Conservation (phyloP, 2,329 filamentous ascomycete species). For the Fusarium concolor region DNA sequence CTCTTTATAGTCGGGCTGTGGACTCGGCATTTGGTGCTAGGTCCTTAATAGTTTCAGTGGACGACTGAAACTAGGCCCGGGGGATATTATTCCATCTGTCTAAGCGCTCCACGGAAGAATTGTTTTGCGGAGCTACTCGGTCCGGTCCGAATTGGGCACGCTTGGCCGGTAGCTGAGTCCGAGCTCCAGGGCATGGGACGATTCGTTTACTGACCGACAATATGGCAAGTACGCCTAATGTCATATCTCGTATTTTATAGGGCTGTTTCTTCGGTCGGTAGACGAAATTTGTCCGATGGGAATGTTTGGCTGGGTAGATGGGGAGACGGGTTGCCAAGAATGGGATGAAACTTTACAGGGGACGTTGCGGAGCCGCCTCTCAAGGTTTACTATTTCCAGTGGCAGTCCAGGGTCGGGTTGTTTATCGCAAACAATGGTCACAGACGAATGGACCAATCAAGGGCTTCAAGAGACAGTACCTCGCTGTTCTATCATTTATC, state of each 20-base stretch:
- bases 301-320: neutral
- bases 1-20: slow-evolving; percentile 4
- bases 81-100: neutral
- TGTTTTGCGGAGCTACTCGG: slow-evolving; percentile 3
- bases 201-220: neutral
- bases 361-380: neutral
- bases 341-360: neutral
- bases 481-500: no score
- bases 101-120: slow-evolving; percentile 36
- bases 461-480: no score
- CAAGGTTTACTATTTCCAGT: neutral
- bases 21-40: neutral
- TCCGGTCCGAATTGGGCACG: slow-evolving; percentile 19
- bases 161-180: neutral
- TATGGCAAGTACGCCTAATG: neutral
- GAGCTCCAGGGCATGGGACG: neutral
- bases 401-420: accelerated
- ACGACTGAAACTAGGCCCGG: slow-evolving; percentile 3
- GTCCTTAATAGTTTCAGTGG: slow-evolving; percentile 31
- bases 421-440: neutral
- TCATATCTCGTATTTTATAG: neutral
- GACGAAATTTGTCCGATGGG: neutral
- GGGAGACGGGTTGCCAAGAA: neutral
- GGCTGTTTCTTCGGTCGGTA: neutral
- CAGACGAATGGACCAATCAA: neutral